Evolutionary conservation across 2,329 filamentous ascomycete species (phyloP).

Genomic region (Aspergillus nomiae): DNA sequence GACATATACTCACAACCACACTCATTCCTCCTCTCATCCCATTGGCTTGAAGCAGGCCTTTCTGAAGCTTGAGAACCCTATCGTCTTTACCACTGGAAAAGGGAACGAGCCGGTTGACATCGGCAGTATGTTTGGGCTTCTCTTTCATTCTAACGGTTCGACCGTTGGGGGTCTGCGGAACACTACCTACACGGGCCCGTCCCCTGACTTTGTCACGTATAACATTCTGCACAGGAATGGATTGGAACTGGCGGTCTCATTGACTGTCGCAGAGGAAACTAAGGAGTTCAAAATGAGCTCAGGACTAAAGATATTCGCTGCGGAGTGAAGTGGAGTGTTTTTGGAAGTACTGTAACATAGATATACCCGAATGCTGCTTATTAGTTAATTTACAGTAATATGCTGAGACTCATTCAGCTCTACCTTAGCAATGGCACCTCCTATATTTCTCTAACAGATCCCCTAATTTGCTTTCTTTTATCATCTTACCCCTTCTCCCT

Average conservation of each 20-base stretch:
- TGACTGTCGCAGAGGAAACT: constrained; percentile 13
- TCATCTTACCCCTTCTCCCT: too few species aligned
- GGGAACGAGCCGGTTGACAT: constrained; percentile 15
- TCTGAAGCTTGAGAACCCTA: constrained; percentile 9
- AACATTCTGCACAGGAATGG: constrained; percentile 17
- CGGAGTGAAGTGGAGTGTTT: neutral
- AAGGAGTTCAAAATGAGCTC: neutral
- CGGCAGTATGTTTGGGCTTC: constrained; percentile 18
- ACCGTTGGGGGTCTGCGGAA: constrained; percentile 1
- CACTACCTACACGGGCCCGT: neutral
- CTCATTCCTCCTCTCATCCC: neutral
- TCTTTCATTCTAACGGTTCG: constrained; percentile 13
- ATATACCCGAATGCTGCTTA: neutral
- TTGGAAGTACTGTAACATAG: neutral
- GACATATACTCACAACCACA: neutral
- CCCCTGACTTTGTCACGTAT: constrained; percentile 22
- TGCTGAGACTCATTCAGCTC: too few species aligned
- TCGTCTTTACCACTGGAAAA: constrained; percentile 12
- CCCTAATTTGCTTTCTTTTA: too few species aligned
- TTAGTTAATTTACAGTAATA: neutral
- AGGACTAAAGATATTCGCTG: neutral
- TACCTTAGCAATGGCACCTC: too few species aligned
- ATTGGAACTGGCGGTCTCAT: constrained; percentile 12
- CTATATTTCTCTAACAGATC: too few species aligned
- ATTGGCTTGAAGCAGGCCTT: constrained; percentile 13